Evolutionary conservation across 345 rosid species (phyloP), one percentile per base, ranked within the genome.

Genomic region (Sonneratia caseolaris): DNA sequence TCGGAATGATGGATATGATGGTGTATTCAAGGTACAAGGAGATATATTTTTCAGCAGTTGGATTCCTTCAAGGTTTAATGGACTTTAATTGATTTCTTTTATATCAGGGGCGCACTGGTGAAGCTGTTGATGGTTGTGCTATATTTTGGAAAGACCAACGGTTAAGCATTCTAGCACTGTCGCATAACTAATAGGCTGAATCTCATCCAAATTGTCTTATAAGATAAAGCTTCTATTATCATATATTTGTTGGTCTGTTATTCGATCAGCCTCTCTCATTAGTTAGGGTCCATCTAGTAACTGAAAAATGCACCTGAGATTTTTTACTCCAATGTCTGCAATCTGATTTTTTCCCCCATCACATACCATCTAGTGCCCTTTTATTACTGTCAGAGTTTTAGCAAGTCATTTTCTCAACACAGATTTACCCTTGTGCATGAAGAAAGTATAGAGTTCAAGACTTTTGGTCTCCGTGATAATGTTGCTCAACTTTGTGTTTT

Each of bases 401-500:
- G 84, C 81, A 35, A 69, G 72, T 68, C 47, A 27, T 78, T 48
- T 77, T 81, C 66, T 84, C 75, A 77, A 71, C 74, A 71, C 96
- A 91, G 97, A 76, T 88, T 89, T 81, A 82, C 87, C 74, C 90
- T 91, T 71, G 82, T 88, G 79, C 90, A 86, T 83, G 84, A 91
- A 84, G 88, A 91, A 81, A 81, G 73, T 68, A 84, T 93, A 77
- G 96, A 91, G 84, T 93, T 93, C 85, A 88, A 79, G 81, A 82
- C 66, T 47, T 91, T 84, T 88, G 96, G 91, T 79, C 84, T 93
- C 66, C 96, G 92, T 74, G 76, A 93, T 84, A 93, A 89, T 80
- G 91, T 91, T 83, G 98, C 97, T 77, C 97, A 91, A 76, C 84
- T 93, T 75, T 93, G 98, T 84, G 84, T 93, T 75, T 84, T 93